Conservation (phyloP, 331 rosid species). For the Quercus lobata region DNA sequence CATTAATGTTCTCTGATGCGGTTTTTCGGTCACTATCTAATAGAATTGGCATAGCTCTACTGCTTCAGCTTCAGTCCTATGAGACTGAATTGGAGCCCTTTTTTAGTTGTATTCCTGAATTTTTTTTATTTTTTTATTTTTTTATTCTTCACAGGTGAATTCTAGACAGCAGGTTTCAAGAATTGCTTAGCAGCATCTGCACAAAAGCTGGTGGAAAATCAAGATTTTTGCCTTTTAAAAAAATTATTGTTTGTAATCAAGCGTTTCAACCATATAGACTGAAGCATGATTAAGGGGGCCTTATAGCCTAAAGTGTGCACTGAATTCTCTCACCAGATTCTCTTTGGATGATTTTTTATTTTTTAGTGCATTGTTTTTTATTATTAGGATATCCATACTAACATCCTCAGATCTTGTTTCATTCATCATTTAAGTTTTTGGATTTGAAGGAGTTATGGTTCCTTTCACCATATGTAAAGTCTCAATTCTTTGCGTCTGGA, state of each 20-base stretch:
- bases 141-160: background rate
- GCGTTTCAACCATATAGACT: background rate
- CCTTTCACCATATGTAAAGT: background rate
- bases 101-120: background rate
- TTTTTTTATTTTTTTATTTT: no score
- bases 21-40: background rate
- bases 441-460: background rate
- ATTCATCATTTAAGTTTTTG: background rate
- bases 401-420: background rate
- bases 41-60: background rate
- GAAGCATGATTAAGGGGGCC: background rate
- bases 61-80: background rate
- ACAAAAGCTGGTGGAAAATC: background rate
- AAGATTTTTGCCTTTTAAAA: background rate
- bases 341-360: background rate
- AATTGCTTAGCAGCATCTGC: background rate
- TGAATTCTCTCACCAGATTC: background rate
- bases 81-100: background rate
- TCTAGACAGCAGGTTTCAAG: background rate
- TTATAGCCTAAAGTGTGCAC: background rate
- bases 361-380: background rate
- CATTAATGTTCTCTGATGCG: background rate
- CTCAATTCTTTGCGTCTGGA: background rate
- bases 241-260: background rate
- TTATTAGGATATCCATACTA: background rate